phyloP scores from a whole-genome alignment of 1,139 yeast species.

The Yamadazyma spencermartinsiae region DNA sequence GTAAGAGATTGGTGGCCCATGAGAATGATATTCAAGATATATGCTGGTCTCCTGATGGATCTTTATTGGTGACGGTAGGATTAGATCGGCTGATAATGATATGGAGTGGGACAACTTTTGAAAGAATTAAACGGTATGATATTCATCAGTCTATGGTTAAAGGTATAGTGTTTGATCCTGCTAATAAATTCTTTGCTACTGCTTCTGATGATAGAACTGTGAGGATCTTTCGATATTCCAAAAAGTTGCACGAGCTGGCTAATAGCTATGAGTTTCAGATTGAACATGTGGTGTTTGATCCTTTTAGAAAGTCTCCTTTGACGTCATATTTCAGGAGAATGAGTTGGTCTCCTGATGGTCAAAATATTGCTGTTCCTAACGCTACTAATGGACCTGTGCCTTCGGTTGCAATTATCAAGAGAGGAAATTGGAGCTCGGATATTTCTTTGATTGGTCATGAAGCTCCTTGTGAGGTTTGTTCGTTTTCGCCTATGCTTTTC shows the following conservation, averaged over 20 bases:
- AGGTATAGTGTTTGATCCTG: slow-evolving; percentile 97
- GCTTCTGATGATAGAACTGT: slow-evolving; percentile 95
- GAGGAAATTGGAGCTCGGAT: slow-evolving; percentile 93
- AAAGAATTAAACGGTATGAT: slow-evolving; percentile 82
- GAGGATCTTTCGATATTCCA: slow-evolving; percentile 81
- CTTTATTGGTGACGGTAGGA: slow-evolving; percentile 88
- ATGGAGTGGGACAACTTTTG: slow-evolving; percentile 94
- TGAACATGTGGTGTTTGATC: slow-evolving; percentile 79
- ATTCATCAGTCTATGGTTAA: slow-evolving; percentile 94
- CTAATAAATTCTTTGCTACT: slow-evolving; percentile 95
- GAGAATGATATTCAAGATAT: slow-evolving; percentile 96
- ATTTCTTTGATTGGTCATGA: slow-evolving; percentile 92
- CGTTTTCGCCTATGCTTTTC: slow-evolving; percentile 78
- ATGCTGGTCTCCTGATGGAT: slow-evolving; percentile 97
- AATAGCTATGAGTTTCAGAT: slow-evolving; percentile 78
- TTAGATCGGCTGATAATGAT: slow-evolving; percentile 87
- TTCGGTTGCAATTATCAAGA: slow-evolving; percentile 79
- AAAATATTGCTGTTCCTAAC: slow-evolving; percentile 92
- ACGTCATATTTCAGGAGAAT: slow-evolving; percentile 89
- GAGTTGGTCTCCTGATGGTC: slow-evolving; percentile 99
- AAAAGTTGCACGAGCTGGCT: slow-evolving; percentile 52
- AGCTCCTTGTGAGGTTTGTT: slow-evolving; percentile 92
- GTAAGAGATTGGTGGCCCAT: slow-evolving; percentile 90
- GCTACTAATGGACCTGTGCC: slow-evolving; percentile 97
- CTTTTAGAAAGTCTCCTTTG: slow-evolving; percentile 85